phyloP scores from a whole-genome alignment of 2,329 filamentous ascomycete species.

The Colletotrichum eleusines region DNA sequence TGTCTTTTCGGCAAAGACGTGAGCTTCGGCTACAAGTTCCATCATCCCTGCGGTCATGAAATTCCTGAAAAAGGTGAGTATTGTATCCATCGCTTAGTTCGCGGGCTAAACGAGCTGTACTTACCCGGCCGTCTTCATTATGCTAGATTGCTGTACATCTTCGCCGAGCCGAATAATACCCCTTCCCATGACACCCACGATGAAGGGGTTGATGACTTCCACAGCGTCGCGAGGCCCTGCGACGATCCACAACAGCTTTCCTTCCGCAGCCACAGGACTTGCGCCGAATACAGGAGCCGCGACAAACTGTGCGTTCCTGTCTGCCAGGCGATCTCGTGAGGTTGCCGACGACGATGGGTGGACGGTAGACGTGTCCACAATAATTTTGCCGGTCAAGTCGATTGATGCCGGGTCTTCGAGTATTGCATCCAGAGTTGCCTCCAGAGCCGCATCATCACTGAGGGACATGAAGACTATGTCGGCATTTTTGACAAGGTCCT shows the following conservation, averaged over 20 bases:
- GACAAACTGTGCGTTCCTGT: slow-evolving; percentile 53
- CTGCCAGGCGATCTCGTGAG: slow-evolving; percentile 47
- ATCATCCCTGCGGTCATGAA: slow-evolving; percentile 63
- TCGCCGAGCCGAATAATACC: slow-evolving; percentile 57
- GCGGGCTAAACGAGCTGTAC: not conserved
- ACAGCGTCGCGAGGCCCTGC: slow-evolving; percentile 56
- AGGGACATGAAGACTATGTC: slow-evolving; percentile 57
- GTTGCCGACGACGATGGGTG: slow-evolving; percentile 57
- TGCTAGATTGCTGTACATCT: slow-evolving; percentile 57
- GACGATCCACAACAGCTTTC: slow-evolving; percentile 59
- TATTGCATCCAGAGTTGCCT: slow-evolving; percentile 50
- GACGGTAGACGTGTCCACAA: slow-evolving; percentile 64
- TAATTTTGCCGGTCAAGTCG: slow-evolving; percentile 53
- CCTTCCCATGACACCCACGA: slow-evolving; percentile 57
- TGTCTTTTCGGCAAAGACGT: slow-evolving; percentile 61
- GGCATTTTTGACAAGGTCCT: slow-evolving; percentile 47
- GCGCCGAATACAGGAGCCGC: slow-evolving; percentile 64
- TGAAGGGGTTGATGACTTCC: slow-evolving; percentile 51
- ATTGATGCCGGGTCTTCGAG: slow-evolving; percentile 36
- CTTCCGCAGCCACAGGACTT: slow-evolving; percentile 60
- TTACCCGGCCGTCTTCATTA: slow-evolving; percentile 62
- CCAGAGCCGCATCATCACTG: slow-evolving; percentile 57
- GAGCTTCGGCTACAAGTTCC: slow-evolving; percentile 62
- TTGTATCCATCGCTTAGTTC: not conserved
- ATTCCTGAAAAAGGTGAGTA: slow-evolving; percentile 50